Evolutionary conservation across 2,329 filamentous ascomycete genomes (phyloP).

Genomic region (Aspergillus sp.): DNA sequence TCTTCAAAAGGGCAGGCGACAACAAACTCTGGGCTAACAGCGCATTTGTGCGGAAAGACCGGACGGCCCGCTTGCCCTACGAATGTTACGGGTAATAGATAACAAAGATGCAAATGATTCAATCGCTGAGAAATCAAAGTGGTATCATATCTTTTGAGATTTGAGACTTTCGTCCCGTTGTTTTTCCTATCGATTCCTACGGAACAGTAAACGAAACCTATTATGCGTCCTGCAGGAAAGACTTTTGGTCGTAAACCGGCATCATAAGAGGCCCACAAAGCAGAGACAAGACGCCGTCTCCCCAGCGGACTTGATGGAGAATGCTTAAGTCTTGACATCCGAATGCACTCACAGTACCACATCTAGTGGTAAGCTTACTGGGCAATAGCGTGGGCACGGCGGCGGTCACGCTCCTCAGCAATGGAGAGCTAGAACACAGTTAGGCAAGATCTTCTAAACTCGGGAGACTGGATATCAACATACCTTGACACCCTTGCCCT

Average conservation of each 20-base stretch:
- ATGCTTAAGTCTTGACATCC: constrained; percentile 19
- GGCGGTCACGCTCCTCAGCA: constrained; percentile 97
- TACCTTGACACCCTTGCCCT: constrained; percentile 99
- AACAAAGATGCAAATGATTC: no score
- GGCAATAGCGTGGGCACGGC: constrained; percentile 63
- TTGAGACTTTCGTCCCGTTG: constrained; percentile 20
- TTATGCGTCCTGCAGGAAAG: constrained; percentile 11
- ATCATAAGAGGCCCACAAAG: constrained; percentile 30
- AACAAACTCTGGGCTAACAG: no score
- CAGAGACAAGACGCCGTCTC: constrained; percentile 32
- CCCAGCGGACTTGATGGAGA: constrained; percentile 20
- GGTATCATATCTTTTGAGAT: constrained; percentile 27
- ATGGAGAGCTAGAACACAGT: constrained; percentile 65
- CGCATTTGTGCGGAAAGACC: no score
- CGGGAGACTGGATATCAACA: constrained; percentile 12
- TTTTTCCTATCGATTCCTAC: constrained; percentile 31
- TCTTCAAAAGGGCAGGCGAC: no score
- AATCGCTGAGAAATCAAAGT: constrained; percentile 16
- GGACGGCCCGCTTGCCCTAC: no score
- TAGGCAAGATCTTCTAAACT: constrained; percentile 9
- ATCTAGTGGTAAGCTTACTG: constrained; percentile 29
- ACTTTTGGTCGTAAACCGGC: constrained; percentile 17
- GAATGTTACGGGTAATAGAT: no score
- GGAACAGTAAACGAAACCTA: constrained; percentile 11
- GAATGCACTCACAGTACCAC: constrained; percentile 18